These are phyloP conservation scores for Rhazya stricta DNA, from an alignment of 257 asterid species.

Conservation along the genomic window DNA sequence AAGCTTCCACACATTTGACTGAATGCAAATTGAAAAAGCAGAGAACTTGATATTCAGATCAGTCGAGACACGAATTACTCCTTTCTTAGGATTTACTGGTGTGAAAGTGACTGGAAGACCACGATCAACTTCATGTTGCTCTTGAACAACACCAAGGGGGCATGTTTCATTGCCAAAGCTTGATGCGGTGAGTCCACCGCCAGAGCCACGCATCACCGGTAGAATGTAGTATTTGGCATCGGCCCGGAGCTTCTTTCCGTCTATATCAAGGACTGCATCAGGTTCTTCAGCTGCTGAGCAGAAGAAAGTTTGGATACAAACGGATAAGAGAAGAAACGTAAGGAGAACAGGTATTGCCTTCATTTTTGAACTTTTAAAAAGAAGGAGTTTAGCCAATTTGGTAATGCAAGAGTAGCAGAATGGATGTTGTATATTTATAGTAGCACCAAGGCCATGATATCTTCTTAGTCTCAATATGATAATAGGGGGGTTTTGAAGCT, in stretches of 20 bases:
- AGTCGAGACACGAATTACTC: background rate
- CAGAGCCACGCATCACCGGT: background rate
- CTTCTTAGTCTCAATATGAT: too few species aligned
- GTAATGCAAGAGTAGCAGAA: background rate
- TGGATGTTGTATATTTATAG: too few species aligned
- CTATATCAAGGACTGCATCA: slow-evolving; percentile 10
- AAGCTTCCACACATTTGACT: slow-evolving; percentile 9
- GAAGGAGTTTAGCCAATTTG: too few species aligned
- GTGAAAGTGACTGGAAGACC: background rate
- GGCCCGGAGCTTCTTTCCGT: slow-evolving; percentile 8
- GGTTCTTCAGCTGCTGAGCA: background rate
- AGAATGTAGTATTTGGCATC: slow-evolving; percentile 11
- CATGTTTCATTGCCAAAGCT: slow-evolving; percentile 4
- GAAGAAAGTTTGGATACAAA: background rate
- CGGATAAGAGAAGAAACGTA: background rate
- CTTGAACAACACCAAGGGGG: slow-evolving; percentile 5
- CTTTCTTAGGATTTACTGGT: background rate
- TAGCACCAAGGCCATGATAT: too few species aligned
- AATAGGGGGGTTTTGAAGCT: too few species aligned
- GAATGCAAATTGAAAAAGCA: background rate
- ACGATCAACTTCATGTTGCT: background rate
- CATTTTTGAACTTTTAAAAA: background rate
- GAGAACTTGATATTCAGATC: slow-evolving; percentile 12
- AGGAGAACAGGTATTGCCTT: background rate
- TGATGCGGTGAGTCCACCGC: background rate